Percentiles rank a stretch among this genome's conserved stretches.
These are phyloP conservation scores for Penstemon barbatus DNA, from an alignment of 257 asterid genomes.

Conservation along the genomic window DNA sequence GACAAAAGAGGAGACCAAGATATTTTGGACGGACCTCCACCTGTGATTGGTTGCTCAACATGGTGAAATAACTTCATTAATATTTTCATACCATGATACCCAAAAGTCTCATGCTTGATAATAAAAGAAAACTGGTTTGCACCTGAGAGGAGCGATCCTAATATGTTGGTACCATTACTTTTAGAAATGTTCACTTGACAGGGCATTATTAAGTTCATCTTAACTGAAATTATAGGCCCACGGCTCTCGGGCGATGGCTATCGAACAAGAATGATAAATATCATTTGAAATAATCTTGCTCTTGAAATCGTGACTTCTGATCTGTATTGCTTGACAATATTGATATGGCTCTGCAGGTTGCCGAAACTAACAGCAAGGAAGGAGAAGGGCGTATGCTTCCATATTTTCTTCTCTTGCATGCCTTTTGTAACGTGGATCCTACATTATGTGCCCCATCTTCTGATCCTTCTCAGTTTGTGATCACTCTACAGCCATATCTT, in stretches of 20 bases:
- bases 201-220: conserved; percentile 6
- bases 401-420: conserved; percentile 82
- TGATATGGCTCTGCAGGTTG: conserved; percentile 56
- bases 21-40: conserved; percentile 2
- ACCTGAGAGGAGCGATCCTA: conserved; percentile 21
- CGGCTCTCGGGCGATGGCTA: conserved; percentile 25
- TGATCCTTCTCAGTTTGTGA: conserved; percentile 93
- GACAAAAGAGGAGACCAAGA: conserved; percentile 3
- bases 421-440: conserved; percentile 92
- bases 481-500: conserved; percentile 91
- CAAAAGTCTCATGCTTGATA: conserved; percentile 12
- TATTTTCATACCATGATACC: conserved; percentile 1
- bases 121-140: conserved; percentile 13
- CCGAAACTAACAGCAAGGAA: conserved; percentile 70
- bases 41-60: conserved; percentile 22
- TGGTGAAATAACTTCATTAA: conserved; percentile 22
- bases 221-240: conserved; percentile 10
- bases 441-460: conserved; percentile 89
- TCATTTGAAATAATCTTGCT: conserved; percentile 9
- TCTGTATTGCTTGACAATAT: conserved; percentile 13
- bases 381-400: conserved; percentile 89
- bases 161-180: conserved; percentile 13
- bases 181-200: conserved; percentile 3
- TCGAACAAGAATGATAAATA: background rate
- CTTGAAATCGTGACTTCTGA: conserved; percentile 15